Evolutionary conservation across 331 rosid species (phyloP).

Genomic region (Quercus phellos): DNA sequence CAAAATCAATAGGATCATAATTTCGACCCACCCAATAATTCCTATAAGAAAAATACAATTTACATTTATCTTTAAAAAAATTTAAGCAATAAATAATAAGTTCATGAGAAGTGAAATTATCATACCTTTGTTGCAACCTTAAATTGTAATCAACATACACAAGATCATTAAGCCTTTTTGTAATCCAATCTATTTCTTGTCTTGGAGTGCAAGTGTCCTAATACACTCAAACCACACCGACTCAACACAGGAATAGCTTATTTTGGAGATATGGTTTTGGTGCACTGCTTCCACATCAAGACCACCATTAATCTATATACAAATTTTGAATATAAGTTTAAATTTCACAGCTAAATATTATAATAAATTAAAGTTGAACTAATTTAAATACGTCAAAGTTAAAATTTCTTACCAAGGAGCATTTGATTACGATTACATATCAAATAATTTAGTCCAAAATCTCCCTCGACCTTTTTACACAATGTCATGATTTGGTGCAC

Average conservation of each 20-base stretch:
- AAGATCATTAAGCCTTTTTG: conserved; percentile 25
- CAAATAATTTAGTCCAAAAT: background rate
- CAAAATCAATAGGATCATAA: no score
- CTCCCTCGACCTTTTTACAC: background rate
- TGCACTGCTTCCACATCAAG: background rate
- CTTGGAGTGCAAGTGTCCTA: conserved; percentile 8
- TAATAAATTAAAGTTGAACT: background rate
- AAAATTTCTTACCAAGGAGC: background rate
- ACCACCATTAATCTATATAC: no score
- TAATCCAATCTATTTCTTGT: conserved; percentile 18
- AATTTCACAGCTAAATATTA: background rate
- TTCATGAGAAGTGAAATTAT: background rate
- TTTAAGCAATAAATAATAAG: no score
- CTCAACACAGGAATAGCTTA: no score
- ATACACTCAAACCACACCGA: background rate
- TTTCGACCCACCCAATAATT: no score
- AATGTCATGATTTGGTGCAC: background rate
- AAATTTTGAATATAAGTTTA: background rate
- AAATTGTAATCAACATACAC: conserved; percentile 18
- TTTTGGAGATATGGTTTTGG: background rate
- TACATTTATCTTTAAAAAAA: no score
- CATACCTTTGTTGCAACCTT: background rate
- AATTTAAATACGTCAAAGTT: background rate
- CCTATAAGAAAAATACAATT: no score
- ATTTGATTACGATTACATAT: background rate